A percentile compares a stretch with the other conserved stretches of the same genome.
Conservation (phyloP, 2,329 filamentous ascomycete genomes). For the Talaromyces sp. region DNA sequence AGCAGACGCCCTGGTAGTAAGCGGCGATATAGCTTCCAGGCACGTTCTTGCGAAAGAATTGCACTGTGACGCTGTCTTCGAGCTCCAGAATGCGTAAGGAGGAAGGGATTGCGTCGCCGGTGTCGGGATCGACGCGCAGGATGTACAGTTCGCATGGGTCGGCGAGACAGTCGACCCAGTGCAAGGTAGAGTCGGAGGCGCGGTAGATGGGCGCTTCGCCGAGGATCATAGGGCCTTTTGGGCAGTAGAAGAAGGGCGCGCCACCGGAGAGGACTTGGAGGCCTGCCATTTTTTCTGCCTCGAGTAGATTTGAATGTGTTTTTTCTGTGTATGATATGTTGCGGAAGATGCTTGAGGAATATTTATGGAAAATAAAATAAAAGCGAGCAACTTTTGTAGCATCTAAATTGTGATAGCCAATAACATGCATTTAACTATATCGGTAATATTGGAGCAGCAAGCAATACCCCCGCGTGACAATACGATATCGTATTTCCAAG, state of each 20-base stretch:
- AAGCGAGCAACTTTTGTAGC: not conserved
- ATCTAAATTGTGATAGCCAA: not conserved
- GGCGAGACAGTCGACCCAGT: conserved; percentile 33
- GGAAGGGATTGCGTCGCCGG: conserved; percentile 26
- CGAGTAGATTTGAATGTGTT: not conserved
- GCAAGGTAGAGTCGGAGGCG: conserved; percentile 30
- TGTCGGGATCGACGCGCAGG: conserved; percentile 31
- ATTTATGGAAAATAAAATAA: not conserved
- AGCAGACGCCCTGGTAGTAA: conserved; percentile 39
- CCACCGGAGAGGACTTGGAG: conserved; percentile 19
- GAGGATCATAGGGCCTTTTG: conserved; percentile 26
- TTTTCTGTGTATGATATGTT: no score
- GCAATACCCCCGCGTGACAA: not conserved
- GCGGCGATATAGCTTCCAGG: conserved; percentile 39
- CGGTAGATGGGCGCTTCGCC: conserved; percentile 33
- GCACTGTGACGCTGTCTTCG: conserved; percentile 35
- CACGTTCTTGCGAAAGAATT: conserved; percentile 31
- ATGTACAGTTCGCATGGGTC: conserved; percentile 34
- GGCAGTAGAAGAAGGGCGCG: conserved; percentile 21
- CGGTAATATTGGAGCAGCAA: not conserved
- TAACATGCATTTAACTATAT: not conserved
- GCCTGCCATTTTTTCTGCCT: conserved; percentile 3
- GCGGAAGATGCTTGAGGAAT: no score
- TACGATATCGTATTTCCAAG: not conserved
- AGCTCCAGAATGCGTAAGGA: conserved; percentile 28